Evolutionary conservation across 345 rosid species (phyloP).

Genomic region (Cardamine occulta): DNA sequence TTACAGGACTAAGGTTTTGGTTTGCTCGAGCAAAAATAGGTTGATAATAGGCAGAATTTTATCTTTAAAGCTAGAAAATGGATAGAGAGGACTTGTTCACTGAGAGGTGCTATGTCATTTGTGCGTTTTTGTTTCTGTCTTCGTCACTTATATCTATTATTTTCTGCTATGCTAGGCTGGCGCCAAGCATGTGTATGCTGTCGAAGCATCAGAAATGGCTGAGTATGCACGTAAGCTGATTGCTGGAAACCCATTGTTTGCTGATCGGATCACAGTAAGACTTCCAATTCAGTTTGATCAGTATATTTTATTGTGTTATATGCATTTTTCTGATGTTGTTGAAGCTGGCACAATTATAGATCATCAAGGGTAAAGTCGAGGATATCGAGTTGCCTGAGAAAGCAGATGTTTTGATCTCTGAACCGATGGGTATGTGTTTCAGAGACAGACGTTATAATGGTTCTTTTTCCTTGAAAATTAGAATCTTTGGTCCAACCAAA

Average conservation of each 20-base stretch:
- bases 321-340: slow-evolving; percentile 32
- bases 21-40: slow-evolving; percentile 9
- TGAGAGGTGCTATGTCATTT: slow-evolving; percentile 1
- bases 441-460: neutral
- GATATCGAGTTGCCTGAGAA: slow-evolving; percentile 96
- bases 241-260: slow-evolving; percentile 84
- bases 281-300: slow-evolving; percentile 26
- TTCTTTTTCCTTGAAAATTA: neutral
- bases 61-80: neutral
- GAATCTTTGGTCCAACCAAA: neutral
- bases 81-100: neutral
- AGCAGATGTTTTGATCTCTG: slow-evolving; percentile 95
- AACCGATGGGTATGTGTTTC: slow-evolving; percentile 85
- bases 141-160: slow-evolving; percentile 19
- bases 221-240: slow-evolving; percentile 94
- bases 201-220: slow-evolving; percentile 99
- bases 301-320: slow-evolving; percentile 10
- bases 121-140: slow-evolving; percentile 19
- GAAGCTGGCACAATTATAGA: slow-evolving; percentile 50
- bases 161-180: slow-evolving; percentile 69
- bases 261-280: slow-evolving; percentile 82
- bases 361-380: slow-evolving; percentile 95
- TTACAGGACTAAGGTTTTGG: neutral
- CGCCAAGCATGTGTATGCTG: slow-evolving; percentile 98
- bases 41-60: slow-evolving; percentile 12